These are phyloP conservation scores for Fusarium sp. DNA, from an alignment of 2,329 filamentous ascomycete genomes.

Conservation along the genomic window DNA sequence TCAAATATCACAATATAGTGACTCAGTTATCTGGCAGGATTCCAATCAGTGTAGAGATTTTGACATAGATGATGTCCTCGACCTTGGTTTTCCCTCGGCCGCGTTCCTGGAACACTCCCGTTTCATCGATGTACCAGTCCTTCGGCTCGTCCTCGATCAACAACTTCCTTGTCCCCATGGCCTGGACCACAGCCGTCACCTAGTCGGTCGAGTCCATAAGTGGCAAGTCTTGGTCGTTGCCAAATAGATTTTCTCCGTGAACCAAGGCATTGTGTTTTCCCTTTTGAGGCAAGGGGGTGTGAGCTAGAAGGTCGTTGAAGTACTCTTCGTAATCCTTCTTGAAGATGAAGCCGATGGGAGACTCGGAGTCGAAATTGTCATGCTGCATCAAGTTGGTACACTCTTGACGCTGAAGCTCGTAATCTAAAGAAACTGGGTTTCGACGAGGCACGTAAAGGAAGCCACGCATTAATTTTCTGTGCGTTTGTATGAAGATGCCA, in stretches of 20 bases:
- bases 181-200: constrained; percentile 37
- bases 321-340: constrained; percentile 36
- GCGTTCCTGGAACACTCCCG: constrained; percentile 38
- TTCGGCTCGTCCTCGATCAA: constrained; percentile 39
- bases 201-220: constrained; percentile 38
- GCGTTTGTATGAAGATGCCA: constrained; percentile 36
- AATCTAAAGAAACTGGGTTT: constrained; percentile 5
- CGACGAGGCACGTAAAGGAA: constrained; percentile 28
- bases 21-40: constrained; percentile 7
- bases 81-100: constrained; percentile 29
- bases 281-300: constrained; percentile 4
- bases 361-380: constrained; percentile 26
- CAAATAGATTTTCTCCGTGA: background rate
- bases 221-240: constrained; percentile 6
- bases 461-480: constrained; percentile 17
- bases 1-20: background rate
- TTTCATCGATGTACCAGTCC: constrained; percentile 46
- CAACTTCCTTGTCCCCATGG: constrained; percentile 24
- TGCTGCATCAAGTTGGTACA: constrained; percentile 18
- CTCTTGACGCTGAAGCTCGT: constrained; percentile 15
- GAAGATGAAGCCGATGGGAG: constrained; percentile 34
- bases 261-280: background rate
- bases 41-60: constrained; percentile 14
- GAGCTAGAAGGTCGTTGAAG: constrained; percentile 15
- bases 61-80: constrained; percentile 26